Conservation (phyloP, 331 rosid genomes). For the Malus hybrid region DNA sequence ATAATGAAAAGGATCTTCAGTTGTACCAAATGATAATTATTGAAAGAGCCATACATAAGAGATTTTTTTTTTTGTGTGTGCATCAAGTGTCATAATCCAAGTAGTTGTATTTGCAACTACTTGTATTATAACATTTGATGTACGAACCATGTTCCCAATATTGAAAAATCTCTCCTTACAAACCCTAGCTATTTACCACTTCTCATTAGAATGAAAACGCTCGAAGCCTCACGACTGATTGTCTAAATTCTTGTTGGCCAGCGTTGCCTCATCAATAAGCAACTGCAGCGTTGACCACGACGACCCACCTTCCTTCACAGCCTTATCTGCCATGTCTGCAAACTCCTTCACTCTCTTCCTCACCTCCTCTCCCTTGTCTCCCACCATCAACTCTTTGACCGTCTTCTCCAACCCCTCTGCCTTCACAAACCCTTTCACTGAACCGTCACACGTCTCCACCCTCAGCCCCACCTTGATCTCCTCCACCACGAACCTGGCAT, state of each 20-base stretch:
- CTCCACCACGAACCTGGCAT: constrained; percentile 42
- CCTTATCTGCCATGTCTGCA: constrained; percentile 23
- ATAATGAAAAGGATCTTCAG: too few relatives aligned
- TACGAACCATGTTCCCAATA: too few relatives aligned
- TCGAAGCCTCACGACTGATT: too few relatives aligned
- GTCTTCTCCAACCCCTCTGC: constrained; percentile 22
- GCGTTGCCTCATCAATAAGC: constrained; percentile 12
- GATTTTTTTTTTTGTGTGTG: too few relatives aligned
- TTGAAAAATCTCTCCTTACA: too few relatives aligned
- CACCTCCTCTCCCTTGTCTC: constrained; percentile 25
- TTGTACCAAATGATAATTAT: too few relatives aligned
- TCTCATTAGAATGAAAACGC: too few relatives aligned
- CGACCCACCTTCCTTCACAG: constrained; percentile 37
- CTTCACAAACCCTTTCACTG: constrained; percentile 33
- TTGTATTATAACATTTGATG: too few relatives aligned
- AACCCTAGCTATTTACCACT: too few relatives aligned
- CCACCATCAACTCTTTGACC: constrained; percentile 49
- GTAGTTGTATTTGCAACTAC: too few relatives aligned
- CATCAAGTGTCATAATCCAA: too few relatives aligned
- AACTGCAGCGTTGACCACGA: constrained; percentile 18
- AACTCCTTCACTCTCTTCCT: constrained; percentile 29
- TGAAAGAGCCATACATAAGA: too few relatives aligned
- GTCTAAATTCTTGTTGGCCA: not conserved
- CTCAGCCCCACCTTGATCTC: constrained; percentile 31
- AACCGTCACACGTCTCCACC: constrained; percentile 26